A percentile compares a stretch with the other conserved stretches of the same genome.
phyloP scores from a whole-genome alignment of 129 eudicot species.

The Lactuca sativa region DNA sequence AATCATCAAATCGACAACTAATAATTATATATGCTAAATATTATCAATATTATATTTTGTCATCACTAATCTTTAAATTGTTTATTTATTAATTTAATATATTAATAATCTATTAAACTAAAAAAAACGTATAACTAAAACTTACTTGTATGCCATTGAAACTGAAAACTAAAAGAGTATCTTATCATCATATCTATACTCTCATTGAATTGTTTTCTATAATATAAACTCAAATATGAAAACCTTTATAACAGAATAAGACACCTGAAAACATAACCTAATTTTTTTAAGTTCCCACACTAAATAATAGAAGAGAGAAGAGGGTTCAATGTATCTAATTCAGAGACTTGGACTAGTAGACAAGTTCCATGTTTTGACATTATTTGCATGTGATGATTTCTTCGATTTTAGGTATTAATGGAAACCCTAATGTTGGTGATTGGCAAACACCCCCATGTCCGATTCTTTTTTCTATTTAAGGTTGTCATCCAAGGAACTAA shows the following conservation, averaged over 20 bases:
- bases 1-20: constrained; percentile 18
- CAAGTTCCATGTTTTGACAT: constrained; percentile 31
- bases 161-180: background rate
- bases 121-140: too few relatives aligned
- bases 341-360: constrained; percentile 15
- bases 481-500: constrained; percentile 25
- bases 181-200: background rate
- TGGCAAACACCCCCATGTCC: constrained; percentile 37
- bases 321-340: constrained; percentile 26
- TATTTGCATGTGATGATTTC: constrained; percentile 30
- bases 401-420: constrained; percentile 13
- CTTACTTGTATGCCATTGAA: background rate
- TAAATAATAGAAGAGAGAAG: background rate
- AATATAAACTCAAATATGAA: constrained; percentile 3
- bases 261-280: background rate
- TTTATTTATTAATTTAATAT: too few relatives aligned
- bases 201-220: constrained; percentile 9
- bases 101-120: too few relatives aligned
- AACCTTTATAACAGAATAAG: constrained; percentile 15
- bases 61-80: too few relatives aligned
- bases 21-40: background rate
- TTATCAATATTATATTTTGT: too few relatives aligned
- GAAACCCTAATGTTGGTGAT: constrained; percentile 36
- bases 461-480: constrained; percentile 27
- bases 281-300: background rate